Conservation (phyloP, 805 yeast species). For the Candida germanica region DNA sequence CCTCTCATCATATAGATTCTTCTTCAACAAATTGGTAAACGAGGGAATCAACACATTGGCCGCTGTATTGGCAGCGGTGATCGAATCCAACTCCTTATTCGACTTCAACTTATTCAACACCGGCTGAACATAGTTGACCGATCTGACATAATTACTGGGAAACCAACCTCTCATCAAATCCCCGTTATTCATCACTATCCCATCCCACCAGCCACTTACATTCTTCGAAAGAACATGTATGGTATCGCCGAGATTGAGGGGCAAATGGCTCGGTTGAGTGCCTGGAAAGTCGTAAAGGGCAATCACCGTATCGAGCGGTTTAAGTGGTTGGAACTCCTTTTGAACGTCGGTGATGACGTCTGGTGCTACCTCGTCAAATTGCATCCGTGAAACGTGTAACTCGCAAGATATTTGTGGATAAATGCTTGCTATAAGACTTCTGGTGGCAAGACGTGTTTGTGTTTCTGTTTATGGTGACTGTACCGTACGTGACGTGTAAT, state of each 20-base stretch:
- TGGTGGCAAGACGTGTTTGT: too few relatives aligned
- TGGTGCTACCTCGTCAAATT: slow-evolving; percentile 42
- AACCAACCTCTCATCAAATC: slow-evolving; percentile 76
- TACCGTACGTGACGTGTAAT: too few relatives aligned
- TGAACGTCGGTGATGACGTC: slow-evolving; percentile 30
- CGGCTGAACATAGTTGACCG: slow-evolving; percentile 43
- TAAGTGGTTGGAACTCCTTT: slow-evolving; percentile 22
- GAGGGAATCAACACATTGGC: slow-evolving; percentile 45
- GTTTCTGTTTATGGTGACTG: too few relatives aligned
- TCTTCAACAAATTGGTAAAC: slow-evolving; percentile 35
- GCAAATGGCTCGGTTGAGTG: slow-evolving; percentile 49
- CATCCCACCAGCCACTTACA: slow-evolving; percentile 87
- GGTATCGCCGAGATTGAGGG: slow-evolving; percentile 62
- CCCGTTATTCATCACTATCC: slow-evolving; percentile 43
- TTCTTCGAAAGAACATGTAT: slow-evolving; percentile 65
- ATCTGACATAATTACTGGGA: slow-evolving; percentile 61
- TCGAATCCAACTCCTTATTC: slow-evolving; percentile 39
- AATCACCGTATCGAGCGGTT: slow-evolving; percentile 54
- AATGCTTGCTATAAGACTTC: too few relatives aligned
- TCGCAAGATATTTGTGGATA: too few relatives aligned
- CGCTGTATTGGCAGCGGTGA: slow-evolving; percentile 46
- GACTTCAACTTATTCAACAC: slow-evolving; percentile 34
- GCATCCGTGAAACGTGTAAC: background rate
- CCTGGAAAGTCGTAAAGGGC: slow-evolving; percentile 56
- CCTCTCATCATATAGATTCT: slow-evolving; percentile 32